Conservation (phyloP, 148 eudicot species). For the Polygonum maritimum region DNA sequence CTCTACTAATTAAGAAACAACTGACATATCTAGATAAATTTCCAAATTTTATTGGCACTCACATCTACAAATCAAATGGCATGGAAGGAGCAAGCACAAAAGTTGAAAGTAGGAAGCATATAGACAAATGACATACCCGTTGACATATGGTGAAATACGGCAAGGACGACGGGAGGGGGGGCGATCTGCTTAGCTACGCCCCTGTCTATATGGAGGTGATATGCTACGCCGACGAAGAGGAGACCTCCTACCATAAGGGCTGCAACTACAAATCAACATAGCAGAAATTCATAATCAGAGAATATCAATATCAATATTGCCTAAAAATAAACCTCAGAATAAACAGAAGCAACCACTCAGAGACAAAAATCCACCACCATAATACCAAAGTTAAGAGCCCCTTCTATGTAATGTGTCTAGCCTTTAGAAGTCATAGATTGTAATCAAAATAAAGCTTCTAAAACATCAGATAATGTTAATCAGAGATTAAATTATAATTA, state of each 20-base stretch:
- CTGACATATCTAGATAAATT: background rate
- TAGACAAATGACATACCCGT: constrained; percentile 29
- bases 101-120: constrained; percentile 3
- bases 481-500: no score
- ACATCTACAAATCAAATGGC: background rate
- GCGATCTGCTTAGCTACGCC: constrained; percentile 67
- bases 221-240: constrained; percentile 38
- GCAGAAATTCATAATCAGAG: background rate
- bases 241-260: constrained; percentile 58
- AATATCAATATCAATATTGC: background rate
- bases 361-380: background rate
- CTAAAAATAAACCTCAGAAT: background rate
- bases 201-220: constrained; percentile 46
- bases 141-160: constrained; percentile 49
- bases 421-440: no score
- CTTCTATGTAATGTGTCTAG: no score
- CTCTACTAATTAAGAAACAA: background rate
- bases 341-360: background rate
- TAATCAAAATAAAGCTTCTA: no score
- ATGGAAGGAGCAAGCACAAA: constrained; percentile 14
- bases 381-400: background rate
- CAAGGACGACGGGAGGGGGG: constrained; percentile 54
- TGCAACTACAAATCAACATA: constrained; percentile 37
- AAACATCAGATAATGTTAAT: no score
- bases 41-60: background rate